Conservation (phyloP, 164 flowering plant genomes). For the Vitis riparia region DNA sequence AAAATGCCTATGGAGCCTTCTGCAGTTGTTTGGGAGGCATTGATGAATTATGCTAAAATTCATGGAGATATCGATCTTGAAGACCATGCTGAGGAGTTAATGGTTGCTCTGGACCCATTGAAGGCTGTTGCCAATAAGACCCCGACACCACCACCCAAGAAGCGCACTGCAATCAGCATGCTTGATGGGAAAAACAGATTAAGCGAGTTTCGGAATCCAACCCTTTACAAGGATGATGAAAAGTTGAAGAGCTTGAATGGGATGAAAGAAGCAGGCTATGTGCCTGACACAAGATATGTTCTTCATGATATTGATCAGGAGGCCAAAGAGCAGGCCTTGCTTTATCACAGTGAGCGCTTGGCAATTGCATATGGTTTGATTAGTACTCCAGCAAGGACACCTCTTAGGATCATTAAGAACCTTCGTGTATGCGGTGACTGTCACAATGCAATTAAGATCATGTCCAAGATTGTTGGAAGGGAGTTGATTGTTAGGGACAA, state of each 20-base stretch:
- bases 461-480: slow-evolving; percentile 84
- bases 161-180: slow-evolving; percentile 49
- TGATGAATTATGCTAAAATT: slow-evolving; percentile 65
- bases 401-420: slow-evolving; percentile 84
- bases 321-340: slow-evolving; percentile 88
- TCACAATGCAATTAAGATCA: slow-evolving; percentile 90
- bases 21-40: slow-evolving; percentile 56
- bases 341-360: slow-evolving; percentile 81
- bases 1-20: slow-evolving; percentile 61
- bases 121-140: slow-evolving; percentile 46
- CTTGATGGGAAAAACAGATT: slow-evolving; percentile 67
- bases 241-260: slow-evolving; percentile 39
- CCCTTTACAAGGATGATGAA: slow-evolving; percentile 61
- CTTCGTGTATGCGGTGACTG: slow-evolving; percentile 86
- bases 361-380: slow-evolving; percentile 90
- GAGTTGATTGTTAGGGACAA: slow-evolving; percentile 90
- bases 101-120: slow-evolving; percentile 63
- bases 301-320: slow-evolving; percentile 95
- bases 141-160: slow-evolving; percentile 64
- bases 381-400: slow-evolving; percentile 77
- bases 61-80: slow-evolving; percentile 88
- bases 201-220: slow-evolving; percentile 44
- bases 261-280: slow-evolving; percentile 62
- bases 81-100: slow-evolving; percentile 66
- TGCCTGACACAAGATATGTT: slow-evolving; percentile 84